Conservation (phyloP, 768 basidiomycete species). For the Mycena haematopus region DNA sequence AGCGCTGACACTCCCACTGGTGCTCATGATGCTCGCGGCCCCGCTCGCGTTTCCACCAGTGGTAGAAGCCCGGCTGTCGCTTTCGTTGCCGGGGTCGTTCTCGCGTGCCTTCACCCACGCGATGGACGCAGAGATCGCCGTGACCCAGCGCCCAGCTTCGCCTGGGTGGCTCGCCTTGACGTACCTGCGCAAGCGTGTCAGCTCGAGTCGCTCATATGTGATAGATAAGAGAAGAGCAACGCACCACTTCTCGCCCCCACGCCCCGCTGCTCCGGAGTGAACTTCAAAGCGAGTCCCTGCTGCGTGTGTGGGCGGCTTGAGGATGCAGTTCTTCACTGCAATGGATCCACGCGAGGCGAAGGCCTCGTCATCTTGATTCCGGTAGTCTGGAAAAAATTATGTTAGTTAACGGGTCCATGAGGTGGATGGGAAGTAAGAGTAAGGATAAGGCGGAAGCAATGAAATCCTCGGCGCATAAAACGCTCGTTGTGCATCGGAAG, state of each 20-base stretch:
- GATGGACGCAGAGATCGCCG: conserved; percentile 74
- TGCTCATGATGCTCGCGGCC: conserved; percentile 34
- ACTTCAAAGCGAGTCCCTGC: conserved; percentile 86
- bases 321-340: conserved; percentile 78
- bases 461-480: no score
- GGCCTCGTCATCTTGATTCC: conserved; percentile 89
- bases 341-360: conserved; percentile 88
- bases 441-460: no score
- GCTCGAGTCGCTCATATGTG: neutral
- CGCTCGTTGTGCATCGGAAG: no score
- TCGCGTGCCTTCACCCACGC: conserved; percentile 63
- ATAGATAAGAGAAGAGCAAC: conserved; percentile 1
- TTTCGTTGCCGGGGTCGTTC: conserved; percentile 24
- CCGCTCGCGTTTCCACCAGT: conserved; percentile 19
- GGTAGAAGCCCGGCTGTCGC: conserved; percentile 13
- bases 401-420: no score
- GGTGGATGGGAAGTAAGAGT: neutral
- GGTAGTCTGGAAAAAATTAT: conserved; percentile 61
- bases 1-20: conserved; percentile 2
- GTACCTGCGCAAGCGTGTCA: conserved; percentile 40
- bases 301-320: conserved; percentile 56
- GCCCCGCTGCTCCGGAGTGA: conserved; percentile 60
- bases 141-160: conserved; percentile 88
- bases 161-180: conserved; percentile 87
- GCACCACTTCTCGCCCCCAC: conserved; percentile 67